Evolutionary conservation across 2,329 filamentous ascomycete genomes (phyloP).

Genomic region (Neofusicoccum kwambonambiense): DNA sequence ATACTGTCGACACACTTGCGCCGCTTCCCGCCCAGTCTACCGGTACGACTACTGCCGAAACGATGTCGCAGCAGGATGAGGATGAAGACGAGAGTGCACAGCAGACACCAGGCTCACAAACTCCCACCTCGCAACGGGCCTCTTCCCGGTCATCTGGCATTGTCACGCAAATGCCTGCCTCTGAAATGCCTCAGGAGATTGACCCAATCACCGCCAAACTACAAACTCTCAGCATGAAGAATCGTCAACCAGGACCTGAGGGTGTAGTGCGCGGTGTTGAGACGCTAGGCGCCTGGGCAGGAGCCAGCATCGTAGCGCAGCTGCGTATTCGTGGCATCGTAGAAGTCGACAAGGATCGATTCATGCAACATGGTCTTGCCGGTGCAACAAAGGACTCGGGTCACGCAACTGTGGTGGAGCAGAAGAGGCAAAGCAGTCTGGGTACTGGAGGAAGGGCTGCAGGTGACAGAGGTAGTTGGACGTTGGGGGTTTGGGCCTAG

Average conservation of each 20-base stretch:
- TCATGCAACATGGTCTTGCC: conserved; percentile 63
- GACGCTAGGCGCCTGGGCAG: conserved; percentile 71
- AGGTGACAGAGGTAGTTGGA: conserved; percentile 39
- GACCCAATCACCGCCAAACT: conserved; percentile 62
- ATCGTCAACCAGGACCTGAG: conserved; percentile 46
- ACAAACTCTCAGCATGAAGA: conserved; percentile 46
- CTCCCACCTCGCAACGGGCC: not conserved
- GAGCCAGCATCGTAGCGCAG: conserved; percentile 68
- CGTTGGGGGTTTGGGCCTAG: conserved; percentile 40
- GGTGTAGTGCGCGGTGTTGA: conserved; percentile 66
- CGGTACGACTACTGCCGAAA: not conserved
- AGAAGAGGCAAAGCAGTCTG: conserved; percentile 12
- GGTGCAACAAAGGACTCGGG: conserved; percentile 55
- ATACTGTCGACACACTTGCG: conserved; percentile 7
- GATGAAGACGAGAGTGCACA: not conserved
- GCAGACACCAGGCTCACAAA: not conserved
- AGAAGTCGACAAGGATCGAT: conserved; percentile 69
- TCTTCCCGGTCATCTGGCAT: conserved; percentile 15
- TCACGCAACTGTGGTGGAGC: conserved; percentile 1
- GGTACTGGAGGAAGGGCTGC: conserved; percentile 19
- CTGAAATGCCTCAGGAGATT: conserved; percentile 47
- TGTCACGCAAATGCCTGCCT: conserved; percentile 30
- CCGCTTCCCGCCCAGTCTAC: not conserved
- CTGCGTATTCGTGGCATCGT: conserved; percentile 68
- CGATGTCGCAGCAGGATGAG: conserved; percentile 1